Evolutionary conservation across 179 eudicot species (phyloP), one percentile per base, ranked within the genome.

Genomic region (Corrigiola litoralis): DNA sequence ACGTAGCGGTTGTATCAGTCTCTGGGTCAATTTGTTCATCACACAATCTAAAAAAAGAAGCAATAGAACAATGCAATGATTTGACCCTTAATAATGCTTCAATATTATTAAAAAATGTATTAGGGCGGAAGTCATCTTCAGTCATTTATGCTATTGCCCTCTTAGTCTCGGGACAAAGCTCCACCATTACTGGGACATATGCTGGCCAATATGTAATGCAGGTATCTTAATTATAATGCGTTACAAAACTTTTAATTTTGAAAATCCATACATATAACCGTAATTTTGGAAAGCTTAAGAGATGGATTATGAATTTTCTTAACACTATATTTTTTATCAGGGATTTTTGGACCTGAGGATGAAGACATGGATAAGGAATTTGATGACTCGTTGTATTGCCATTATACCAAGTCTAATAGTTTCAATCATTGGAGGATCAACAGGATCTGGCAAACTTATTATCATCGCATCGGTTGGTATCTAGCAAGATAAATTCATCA

Each of bases 121-220:
- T 90, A 32, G 97, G 76, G 6, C 3, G 79, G 70, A 87, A 82
- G 72, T 75, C 92, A 17, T 81, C 89, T 44, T 77, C 87, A 0
- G 82, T 67, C n/a, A 28, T 92, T 1, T 92, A 92, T 49, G 92
- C 85, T 20, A 63, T 90, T 27, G 95, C 97, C 6, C 72, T 94
- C 29, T 66, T 94, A 36, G 99, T 97, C 53, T 91, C 99, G 1
- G 99, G 99, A 0, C 97, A 94, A 73, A 88, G 99, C 69, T 91
- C 97, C 17, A 72, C 97, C 37, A 94, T 94, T 57, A 91, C 97
- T 2, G 96, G 97, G 14, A 94, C 99, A 11, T 94, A 94, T 83
- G 96, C 99, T 56, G 99, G 99, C 21, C 99, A 94, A 64, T 94
- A 56, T 64, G 81, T 94, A 51, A 90, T 94, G 99, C 96, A 92